phyloP scores from a whole-genome alignment of 1,284 basidiomycete genomes.

The Wallemia hederae region DNA sequence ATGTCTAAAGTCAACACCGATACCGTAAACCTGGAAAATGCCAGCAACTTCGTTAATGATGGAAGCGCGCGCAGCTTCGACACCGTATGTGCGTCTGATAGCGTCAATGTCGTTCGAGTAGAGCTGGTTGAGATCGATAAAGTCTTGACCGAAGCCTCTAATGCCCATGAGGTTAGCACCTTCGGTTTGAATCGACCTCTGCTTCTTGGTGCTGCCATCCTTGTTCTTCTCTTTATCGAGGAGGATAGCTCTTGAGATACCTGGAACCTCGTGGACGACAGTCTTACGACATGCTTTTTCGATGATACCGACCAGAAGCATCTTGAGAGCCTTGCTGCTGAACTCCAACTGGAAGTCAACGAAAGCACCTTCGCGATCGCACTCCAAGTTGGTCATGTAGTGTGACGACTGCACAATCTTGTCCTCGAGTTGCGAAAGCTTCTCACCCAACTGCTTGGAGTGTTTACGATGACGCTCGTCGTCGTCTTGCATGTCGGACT shows the following conservation, averaged over 20 bases:
- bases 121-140: slow-evolving; percentile 63
- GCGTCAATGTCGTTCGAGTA: slow-evolving; percentile 95
- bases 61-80: slow-evolving; percentile 81
- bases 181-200: slow-evolving; percentile 95
- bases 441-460: not conserved
- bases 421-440: not conserved
- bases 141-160: slow-evolving; percentile 54
- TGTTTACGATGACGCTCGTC: slow-evolving; percentile 7
- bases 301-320: slow-evolving; percentile 67
- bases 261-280: slow-evolving; percentile 59
- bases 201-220: slow-evolving; percentile 32
- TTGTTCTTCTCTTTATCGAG: slow-evolving; percentile 40
- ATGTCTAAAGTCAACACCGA: slow-evolving; percentile 97
- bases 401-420: slow-evolving; percentile 11
- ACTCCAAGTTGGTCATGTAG: slow-evolving; percentile 34
- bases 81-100: slow-evolving; percentile 82
- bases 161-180: slow-evolving; percentile 82
- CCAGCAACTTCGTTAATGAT: slow-evolving; percentile 72
- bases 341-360: slow-evolving; percentile 19
- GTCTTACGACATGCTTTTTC: slow-evolving; percentile 56
- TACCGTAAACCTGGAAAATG: slow-evolving; percentile 97
- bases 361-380: slow-evolving; percentile 23
- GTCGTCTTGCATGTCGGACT: slow-evolving; percentile 27
- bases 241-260: slow-evolving; percentile 43
- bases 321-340: slow-evolving; percentile 37